Conservation (phyloP, 345 rosid species). For the Camelina sativa region DNA sequence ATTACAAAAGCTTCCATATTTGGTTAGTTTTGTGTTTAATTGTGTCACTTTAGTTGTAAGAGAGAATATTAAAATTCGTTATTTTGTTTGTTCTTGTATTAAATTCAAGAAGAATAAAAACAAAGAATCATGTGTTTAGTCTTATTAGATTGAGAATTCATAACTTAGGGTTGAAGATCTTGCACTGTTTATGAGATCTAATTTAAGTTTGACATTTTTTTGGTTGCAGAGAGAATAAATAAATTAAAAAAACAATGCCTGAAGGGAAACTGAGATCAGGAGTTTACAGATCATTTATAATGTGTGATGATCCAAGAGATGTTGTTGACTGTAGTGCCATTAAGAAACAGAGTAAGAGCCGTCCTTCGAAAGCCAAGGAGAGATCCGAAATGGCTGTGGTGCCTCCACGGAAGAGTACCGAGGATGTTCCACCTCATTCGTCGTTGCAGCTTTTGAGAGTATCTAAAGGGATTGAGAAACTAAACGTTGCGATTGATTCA, state of each 20-base stretch:
- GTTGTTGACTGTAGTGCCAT: slow-evolving; percentile 80
- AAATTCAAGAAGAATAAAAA: slow-evolving; percentile 6
- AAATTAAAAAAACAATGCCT: slow-evolving; percentile 52
- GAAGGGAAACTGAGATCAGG: slow-evolving; percentile 60
- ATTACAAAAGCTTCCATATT: slow-evolving; percentile 9
- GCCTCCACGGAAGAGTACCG: slow-evolving; percentile 26
- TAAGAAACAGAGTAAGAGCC: slow-evolving; percentile 58
- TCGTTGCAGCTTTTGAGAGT: slow-evolving; percentile 78
- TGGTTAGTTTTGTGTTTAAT: slow-evolving; percentile 25
- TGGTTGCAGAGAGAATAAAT: slow-evolving; percentile 14
- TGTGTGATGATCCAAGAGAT: slow-evolving; percentile 86
- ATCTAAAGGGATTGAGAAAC: slow-evolving; percentile 79
- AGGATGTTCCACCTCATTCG: slow-evolving; percentile 40
- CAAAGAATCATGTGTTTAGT: neutral
- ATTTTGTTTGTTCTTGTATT: neutral
- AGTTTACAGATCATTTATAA: slow-evolving; percentile 80
- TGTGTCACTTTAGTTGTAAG: neutral
- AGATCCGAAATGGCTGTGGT: slow-evolving; percentile 37
- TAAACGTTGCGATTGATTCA: slow-evolving; percentile 67
- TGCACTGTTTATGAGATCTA: slow-evolving; percentile 32
- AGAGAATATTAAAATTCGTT: neutral
- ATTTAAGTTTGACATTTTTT: slow-evolving; percentile 25
- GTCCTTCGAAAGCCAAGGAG: slow-evolving; percentile 34
- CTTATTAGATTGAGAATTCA: slow-evolving; percentile 10
- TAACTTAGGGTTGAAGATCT: slow-evolving; percentile 2